Base-by-base conservation (phyloP, 2,329 filamentous ascomycete genomes). In the Stenocarpella maydis region DNA sequence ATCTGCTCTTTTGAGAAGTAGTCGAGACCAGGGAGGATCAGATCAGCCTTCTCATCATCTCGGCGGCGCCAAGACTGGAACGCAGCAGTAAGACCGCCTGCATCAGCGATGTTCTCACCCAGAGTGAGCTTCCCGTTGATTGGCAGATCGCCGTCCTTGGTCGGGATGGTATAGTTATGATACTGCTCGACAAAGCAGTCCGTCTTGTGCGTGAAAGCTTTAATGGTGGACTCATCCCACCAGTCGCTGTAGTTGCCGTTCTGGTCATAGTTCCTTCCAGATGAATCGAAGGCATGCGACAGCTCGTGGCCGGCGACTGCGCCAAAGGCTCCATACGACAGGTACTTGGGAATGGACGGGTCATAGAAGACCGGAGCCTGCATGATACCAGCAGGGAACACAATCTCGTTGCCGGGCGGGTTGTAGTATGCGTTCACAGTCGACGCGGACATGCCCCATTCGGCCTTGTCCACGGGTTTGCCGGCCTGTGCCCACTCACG, bases 121-220 rank as follows among this genome's bases (percentile, higher is more conserved):
- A 92, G 80, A 0, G 90, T 92, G 17, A 88, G 80, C 28, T 81
- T 81, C 12, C 90, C 91, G 69, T 91, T 89, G 67, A 92, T 86
- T 71, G 89, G 85, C 0, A 91, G 80, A 4, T 84, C 85, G 1
- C 82, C 86, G 45, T 90, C 83, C 14, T 87, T 82, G 0, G 86
- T 87, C 0, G 82, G 81, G 15, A 91, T 83, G 0, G 86, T 87
- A 75, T 86, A 91, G 41, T 90, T 85, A 69, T 80, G 78, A 76
- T 91, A 92, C 78, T 92, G 89, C n/a, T 91, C 81, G 2, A 91
- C 80, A 70, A 93, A 92, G 77, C 91, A 93, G 71, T 90, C 79
- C 0, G 88, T 84, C 54, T 86, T 86, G 65, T 87, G 79, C 65
- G 86, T 77, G 75, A 92, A 93, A 1, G 82, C 86, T 5, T 82